These are phyloP conservation scores for Podila epigama DNA, from an alignment of 192 early-diverging fungal genomes.

Conservation along the genomic window DNA sequence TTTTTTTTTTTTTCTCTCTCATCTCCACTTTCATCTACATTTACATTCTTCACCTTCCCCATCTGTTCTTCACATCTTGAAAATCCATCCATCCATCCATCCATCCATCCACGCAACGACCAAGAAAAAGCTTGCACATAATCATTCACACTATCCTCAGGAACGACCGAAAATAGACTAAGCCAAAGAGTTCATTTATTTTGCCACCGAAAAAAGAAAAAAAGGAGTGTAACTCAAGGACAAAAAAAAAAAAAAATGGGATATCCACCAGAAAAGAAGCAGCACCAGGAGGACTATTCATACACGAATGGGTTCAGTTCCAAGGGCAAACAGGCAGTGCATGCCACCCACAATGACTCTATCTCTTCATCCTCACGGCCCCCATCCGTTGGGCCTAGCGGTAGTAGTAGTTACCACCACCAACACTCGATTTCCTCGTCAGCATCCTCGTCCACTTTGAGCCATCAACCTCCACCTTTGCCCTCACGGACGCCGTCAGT, in stretches of 20 bases:
- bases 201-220: too few species aligned
- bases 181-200: too few species aligned
- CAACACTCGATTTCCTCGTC: background rate
- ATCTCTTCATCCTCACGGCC: background rate
- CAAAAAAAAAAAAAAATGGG: background rate
- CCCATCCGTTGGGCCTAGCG: constrained; percentile 14
- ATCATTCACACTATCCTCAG: too few species aligned
- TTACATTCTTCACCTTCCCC: too few species aligned
- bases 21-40: too few species aligned
- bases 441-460: constrained; percentile 1
- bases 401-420: background rate
- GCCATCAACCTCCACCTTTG: constrained; percentile 10
- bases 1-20: background rate
- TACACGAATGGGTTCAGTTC: background rate
- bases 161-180: too few species aligned
- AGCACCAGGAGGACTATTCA: background rate
- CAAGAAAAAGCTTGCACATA: background rate
- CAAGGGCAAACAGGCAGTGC: background rate
- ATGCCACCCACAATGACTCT: constrained; percentile 4
- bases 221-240: background rate
- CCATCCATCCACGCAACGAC: background rate
- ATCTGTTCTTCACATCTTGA: too few species aligned
- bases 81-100: background rate
- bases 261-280: constrained; percentile 17
- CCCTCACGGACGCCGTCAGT: constrained; percentile 1